phyloP scores from a whole-genome alignment of 805 yeast genomes.

The Candida pseudoglaebosa region DNA sequence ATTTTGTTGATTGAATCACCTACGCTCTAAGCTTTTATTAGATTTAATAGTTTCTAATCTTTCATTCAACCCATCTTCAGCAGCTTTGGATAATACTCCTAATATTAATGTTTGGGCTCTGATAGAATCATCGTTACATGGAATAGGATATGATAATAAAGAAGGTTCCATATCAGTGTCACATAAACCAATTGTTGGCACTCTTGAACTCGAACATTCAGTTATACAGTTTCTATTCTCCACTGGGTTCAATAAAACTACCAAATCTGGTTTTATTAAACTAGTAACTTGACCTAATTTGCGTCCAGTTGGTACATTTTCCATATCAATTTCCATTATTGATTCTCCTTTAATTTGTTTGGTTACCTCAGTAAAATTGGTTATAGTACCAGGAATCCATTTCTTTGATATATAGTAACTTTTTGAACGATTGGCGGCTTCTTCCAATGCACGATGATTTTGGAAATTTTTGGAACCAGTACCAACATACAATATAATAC shows the following conservation, averaged over 20 bases:
- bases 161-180: slow-evolving; percentile 94
- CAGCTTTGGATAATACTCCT: slow-evolving; percentile 85
- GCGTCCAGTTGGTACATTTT: slow-evolving; percentile 62
- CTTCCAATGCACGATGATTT: slow-evolving; percentile 67
- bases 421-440: slow-evolving; percentile 71
- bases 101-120: slow-evolving; percentile 75
- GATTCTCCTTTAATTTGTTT: slow-evolving; percentile 42
- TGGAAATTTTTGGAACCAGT: slow-evolving; percentile 58
- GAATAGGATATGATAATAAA: slow-evolving; percentile 88
- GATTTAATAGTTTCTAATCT: slow-evolving; percentile 37
- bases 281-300: slow-evolving; percentile 40
- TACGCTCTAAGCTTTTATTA: neutral
- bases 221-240: slow-evolving; percentile 76
- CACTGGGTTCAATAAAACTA: slow-evolving; percentile 80
- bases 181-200: slow-evolving; percentile 90
- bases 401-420: slow-evolving; percentile 80
- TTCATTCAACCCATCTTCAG: slow-evolving; percentile 65
- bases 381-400: slow-evolving; percentile 95
- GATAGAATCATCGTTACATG: slow-evolving; percentile 90
- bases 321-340: slow-evolving; percentile 64
- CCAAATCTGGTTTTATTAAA: slow-evolving; percentile 81
- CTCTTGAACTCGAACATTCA: slow-evolving; percentile 77
- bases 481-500: slow-evolving; percentile 80
- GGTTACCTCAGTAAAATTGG: slow-evolving; percentile 73
- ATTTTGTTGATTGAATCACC: slow-evolving; percentile 10